These are phyloP conservation scores for Balansia obtecta DNA, from an alignment of 2,329 filamentous ascomycete genomes.

Conservation along the genomic window DNA sequence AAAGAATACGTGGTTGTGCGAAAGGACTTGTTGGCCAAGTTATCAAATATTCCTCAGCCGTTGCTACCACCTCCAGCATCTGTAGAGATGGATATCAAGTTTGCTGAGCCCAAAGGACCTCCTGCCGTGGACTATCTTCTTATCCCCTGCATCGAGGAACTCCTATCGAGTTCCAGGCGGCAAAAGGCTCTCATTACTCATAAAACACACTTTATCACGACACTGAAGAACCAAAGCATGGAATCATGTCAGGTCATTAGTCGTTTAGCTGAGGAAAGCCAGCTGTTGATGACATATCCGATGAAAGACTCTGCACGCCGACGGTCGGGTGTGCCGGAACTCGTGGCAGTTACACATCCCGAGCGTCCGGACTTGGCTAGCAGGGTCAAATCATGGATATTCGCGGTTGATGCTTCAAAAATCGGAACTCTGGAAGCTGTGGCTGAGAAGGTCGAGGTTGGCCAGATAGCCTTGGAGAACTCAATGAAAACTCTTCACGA, in stretches of 20 bases:
- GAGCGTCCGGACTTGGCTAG: slow-evolving; percentile 27
- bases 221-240: slow-evolving; percentile 37
- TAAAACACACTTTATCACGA: slow-evolving; percentile 42
- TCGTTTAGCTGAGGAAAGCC: slow-evolving; percentile 48
- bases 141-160: slow-evolving; percentile 41
- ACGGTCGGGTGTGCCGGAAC: slow-evolving; percentile 32
- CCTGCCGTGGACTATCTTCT: slow-evolving; percentile 30
- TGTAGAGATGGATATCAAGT: slow-evolving; percentile 4
- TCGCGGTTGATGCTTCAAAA: slow-evolving; percentile 47
- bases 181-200: slow-evolving; percentile 46
- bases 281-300: slow-evolving; percentile 42
- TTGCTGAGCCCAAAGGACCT: slow-evolving; percentile 8
- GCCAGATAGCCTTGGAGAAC: slow-evolving; percentile 41
- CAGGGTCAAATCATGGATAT: slow-evolving; percentile 44
- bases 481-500: slow-evolving; percentile 37
- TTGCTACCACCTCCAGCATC: slow-evolving; percentile 7
- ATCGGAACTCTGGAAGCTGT: slow-evolving; percentile 45
- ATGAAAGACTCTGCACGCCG: slow-evolving; percentile 22
- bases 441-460: slow-evolving; percentile 46
- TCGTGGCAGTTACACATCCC: slow-evolving; percentile 22
- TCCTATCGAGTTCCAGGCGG: slow-evolving; percentile 39
- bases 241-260: slow-evolving; percentile 37
- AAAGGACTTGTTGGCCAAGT: slow-evolving; percentile 29
- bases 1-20: slow-evolving; percentile 37
- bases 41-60: slow-evolving; percentile 21